Evolutionary conservation across 2,329 filamentous ascomycete genomes (phyloP).

Genomic region (Monosporascus sp.): DNA sequence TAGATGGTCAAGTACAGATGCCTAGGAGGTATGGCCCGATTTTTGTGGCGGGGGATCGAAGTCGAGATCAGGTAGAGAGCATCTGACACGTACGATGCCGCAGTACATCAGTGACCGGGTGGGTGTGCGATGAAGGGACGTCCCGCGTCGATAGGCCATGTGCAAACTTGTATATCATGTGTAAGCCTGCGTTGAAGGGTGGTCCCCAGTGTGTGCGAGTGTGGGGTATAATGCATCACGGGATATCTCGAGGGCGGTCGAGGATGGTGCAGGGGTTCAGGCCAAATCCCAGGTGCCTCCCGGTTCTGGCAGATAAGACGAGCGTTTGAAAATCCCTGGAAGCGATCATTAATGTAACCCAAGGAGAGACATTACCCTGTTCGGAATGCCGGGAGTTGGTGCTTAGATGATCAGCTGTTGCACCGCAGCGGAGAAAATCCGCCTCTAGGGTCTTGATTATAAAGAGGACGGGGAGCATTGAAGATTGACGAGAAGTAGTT

Average conservation of each 20-base stretch:
- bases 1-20: neutral
- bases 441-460: neutral
- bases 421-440: neutral
- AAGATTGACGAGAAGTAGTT: neutral
- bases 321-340: neutral
- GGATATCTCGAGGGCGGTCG: neutral
- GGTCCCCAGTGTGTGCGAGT: neutral
- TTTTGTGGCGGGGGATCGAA: neutral
- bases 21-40: neutral
- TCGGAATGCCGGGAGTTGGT: neutral
- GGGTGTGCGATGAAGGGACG: neutral
- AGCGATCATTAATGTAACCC: conserved; percentile 1
- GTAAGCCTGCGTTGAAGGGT: neutral
- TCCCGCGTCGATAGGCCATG: neutral
- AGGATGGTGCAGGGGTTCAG: neutral
- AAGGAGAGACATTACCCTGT: neutral
- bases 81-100: neutral
- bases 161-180: neutral
- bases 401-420: neutral
- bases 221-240: neutral
- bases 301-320: neutral
- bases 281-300: neutral
- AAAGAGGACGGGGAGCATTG: neutral
- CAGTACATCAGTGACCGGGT: neutral
- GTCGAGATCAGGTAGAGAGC: neutral